These are phyloP conservation scores for Davidsoniella australis DNA, from an alignment of 2,329 filamentous ascomycete genomes.

Conservation along the genomic window DNA sequence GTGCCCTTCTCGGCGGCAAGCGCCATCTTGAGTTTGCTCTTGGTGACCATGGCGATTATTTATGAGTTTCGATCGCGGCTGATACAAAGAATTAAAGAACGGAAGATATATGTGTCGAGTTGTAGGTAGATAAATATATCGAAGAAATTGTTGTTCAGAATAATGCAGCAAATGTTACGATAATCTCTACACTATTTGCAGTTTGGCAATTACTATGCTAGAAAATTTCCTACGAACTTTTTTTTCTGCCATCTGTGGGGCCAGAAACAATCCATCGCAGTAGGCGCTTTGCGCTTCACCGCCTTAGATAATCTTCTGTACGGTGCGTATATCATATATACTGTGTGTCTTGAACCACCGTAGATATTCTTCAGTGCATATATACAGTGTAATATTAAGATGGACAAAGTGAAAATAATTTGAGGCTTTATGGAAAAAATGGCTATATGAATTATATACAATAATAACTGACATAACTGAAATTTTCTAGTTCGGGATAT, in stretches of 20 bases:
- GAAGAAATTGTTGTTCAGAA: background rate
- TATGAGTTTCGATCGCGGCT: background rate
- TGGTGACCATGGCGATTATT: conserved; percentile 23
- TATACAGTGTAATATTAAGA: too few relatives aligned
- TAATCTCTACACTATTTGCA: background rate
- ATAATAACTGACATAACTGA: too few relatives aligned
- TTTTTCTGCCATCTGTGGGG: conserved; percentile 12
- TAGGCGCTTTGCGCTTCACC: conserved; percentile 10
- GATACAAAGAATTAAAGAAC: background rate
- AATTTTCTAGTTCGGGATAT: too few relatives aligned
- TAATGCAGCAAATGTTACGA: background rate
- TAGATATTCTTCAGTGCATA: too few relatives aligned
- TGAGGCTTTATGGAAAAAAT: too few relatives aligned
- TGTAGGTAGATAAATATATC: background rate
- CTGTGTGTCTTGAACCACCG: too few relatives aligned
- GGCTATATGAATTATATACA: too few relatives aligned
- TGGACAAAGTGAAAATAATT: too few relatives aligned
- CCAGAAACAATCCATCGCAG: background rate
- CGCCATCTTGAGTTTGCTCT: conserved; percentile 35
- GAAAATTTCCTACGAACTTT: conserved; percentile 10
- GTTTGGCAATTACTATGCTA: background rate
- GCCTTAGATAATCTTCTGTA: background rate
- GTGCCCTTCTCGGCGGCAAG: conserved; percentile 36
- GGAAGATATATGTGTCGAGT: background rate
- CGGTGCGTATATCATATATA: background rate